Base-by-base conservation (phyloP, 805 yeast species). In the Cyberlindnera americana region DNA sequence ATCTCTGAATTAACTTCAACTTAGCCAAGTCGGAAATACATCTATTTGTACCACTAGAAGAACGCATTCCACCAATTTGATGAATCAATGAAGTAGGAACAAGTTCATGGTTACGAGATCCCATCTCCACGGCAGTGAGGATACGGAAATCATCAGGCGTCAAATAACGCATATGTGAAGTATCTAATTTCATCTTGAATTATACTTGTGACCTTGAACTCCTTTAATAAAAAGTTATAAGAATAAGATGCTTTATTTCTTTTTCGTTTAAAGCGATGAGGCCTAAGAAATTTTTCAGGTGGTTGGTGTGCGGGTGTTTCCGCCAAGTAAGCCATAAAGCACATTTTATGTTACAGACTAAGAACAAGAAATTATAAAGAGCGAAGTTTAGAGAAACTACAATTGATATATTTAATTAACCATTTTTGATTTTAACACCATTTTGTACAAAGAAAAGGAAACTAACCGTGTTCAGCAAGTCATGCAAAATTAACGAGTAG, bases 81-180 rank as follows among this genome's bases (percentile, higher is more conserved):
- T 81, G 84, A 38, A 93, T 89, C 66, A 93, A 65, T 27, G 73
- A 71, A 0, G 95, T 86, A 15, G 99, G 99, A 17, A 93, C 98
- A 40, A 93, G 77, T 59, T 91, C 96, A 63, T 93, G 99, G 62
- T 85, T 91, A 47, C 85, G 73, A 2, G 97, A 82, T 11, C 98
- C 99, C 60, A 75, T 71, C 59, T 93, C 98, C 15, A 85, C 84
- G 1, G 96, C 97, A 41, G 82, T 82, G 31, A 93, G 77, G 9
- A 89, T 93, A 41, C 84, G 74, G 70, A 87, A 93, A 66, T 93
- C 99, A 48, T 89, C 97, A 6, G 82, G 72, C 48, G 95, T 81
- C 59, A 93, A 68, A 59, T 93, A 93, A 60, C 98, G 74, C 96
- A 93, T 87, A 62, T 88, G 95, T 8, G 93, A 71, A 0, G 95